Conservation (phyloP, 108 stramenopile genomes). For the Stephanodiscus triporus region DNA sequence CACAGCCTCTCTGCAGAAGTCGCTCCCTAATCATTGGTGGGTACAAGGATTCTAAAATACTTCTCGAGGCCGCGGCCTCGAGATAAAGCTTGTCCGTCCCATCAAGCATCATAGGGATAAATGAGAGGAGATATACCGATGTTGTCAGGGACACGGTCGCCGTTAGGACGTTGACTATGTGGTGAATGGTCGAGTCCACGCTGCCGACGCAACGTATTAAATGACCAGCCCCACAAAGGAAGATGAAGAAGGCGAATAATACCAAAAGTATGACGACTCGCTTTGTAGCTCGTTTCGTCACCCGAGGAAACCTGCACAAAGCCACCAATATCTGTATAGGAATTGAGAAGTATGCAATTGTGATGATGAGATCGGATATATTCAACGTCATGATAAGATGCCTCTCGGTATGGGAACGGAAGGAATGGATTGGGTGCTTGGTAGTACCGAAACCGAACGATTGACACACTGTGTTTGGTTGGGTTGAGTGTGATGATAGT, state of each 20-base stretch:
- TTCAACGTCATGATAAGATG: neutral
- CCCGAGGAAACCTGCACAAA: slow-evolving; percentile 45
- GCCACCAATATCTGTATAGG: slow-evolving; percentile 54
- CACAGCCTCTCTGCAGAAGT: neutral
- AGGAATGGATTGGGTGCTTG: no score
- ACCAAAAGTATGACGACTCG: slow-evolving; percentile 40
- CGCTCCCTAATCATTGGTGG: slow-evolving; percentile 22
- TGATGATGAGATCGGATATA: slow-evolving; percentile 46
- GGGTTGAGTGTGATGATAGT: no score
- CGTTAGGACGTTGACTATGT: slow-evolving; percentile 41
- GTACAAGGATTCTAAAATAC: slow-evolving; percentile 15
- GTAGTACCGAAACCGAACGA: no score
- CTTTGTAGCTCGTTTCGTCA: slow-evolving; percentile 40
- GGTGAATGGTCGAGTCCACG: slow-evolving; percentile 16
- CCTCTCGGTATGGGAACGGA: no score
- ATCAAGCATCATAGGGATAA: slow-evolving; percentile 43
- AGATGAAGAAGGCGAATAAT: slow-evolving; percentile 62
- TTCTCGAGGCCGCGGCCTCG: slow-evolving; percentile 22
- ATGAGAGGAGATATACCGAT: slow-evolving; percentile 51
- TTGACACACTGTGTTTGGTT: no score
- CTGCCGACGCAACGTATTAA: slow-evolving; percentile 44
- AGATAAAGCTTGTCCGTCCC: slow-evolving; percentile 26
- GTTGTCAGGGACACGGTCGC: slow-evolving; percentile 50
- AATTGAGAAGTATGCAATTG: slow-evolving; percentile 63
- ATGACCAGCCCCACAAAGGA: slow-evolving; percentile 61